Evolutionary conservation across 73 alveolate species (phyloP), one percentile per base, ranked within the genome.

Genomic region (Tetrahymena borealis): DNA sequence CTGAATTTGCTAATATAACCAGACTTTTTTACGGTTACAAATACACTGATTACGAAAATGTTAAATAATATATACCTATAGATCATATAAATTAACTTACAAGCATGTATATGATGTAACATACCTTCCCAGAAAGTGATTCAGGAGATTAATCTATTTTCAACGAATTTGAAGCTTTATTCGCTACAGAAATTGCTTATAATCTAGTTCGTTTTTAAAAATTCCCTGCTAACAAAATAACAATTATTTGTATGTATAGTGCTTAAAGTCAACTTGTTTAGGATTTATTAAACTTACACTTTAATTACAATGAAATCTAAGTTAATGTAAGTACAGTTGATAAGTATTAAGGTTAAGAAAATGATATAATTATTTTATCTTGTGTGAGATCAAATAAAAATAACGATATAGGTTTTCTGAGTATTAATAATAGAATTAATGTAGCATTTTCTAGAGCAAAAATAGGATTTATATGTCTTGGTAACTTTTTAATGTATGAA

Each of bases 401-500:
- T 4, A 41, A 95, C 79, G 78, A 42, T n/a, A 42, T 98, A 10
- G 99, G 99, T 31, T 98, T 93, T 94, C 90, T 98, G 28, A 94
- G 94, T 91, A 94, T 95, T 38, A 94, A 93, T 33, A 98, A 98
- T 91, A 96, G 99, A 95, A 97, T 98, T 10, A 93, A 97, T 95
- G 99, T 98, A n/a, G 99, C 99, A 12, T 94, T 97, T 78, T 94
- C 98, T 32, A 98, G 99, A 98, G 99, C 99, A 36, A 97, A 91
- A 94, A 31, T 90, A 40, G 99, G 99, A 0, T 92, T 98, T 40
- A 97, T 94, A 94, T 94, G 97, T 11, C 95, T 98, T 39, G 99
- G 99, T 79, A 98, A 98, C 91, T 94, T 97, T 90, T 42, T 42
- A 10, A 42, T 42, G 79, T 42, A 42, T 42, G 79, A 42, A n/a